A percentile compares a stretch with the other conserved stretches of the same genome.
phyloP scores from a whole-genome alignment of 164 flowering plant species.

The Berberis thunbergii region DNA sequence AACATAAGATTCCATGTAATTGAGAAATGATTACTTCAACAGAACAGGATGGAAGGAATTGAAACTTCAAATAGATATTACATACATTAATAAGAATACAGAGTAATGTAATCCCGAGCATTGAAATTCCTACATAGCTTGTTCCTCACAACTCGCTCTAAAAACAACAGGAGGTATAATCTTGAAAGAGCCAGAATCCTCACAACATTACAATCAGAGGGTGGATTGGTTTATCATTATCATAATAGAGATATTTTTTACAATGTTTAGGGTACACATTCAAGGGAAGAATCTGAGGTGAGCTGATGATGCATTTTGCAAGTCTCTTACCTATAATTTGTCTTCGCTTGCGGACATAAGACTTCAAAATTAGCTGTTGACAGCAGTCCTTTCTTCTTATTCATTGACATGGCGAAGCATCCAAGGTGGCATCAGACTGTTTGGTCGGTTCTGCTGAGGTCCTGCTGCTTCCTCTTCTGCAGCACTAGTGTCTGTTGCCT shows the following conservation, averaged over 20 bases:
- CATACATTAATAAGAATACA: too few relatives aligned
- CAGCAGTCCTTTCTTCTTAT: not conserved
- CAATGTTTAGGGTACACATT: not conserved
- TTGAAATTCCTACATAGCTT: too few relatives aligned
- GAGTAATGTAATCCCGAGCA: too few relatives aligned
- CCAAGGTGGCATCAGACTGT: slow-evolving; percentile 9
- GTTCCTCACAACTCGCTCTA: not conserved
- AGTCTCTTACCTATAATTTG: not conserved
- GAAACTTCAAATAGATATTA: too few relatives aligned
- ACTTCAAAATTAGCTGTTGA: not conserved
- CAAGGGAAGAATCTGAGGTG: not conserved
- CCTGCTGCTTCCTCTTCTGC: not conserved
- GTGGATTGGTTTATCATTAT: not conserved
- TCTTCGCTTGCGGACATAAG: not conserved
- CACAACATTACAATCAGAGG: not conserved
- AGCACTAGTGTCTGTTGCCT: slow-evolving; percentile 5
- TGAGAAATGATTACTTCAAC: too few relatives aligned
- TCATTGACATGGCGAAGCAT: slow-evolving; percentile 8
- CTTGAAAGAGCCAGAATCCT: not conserved
- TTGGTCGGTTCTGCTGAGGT: not conserved
- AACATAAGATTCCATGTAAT: too few relatives aligned
- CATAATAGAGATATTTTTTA: not conserved
- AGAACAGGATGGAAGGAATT: too few relatives aligned
- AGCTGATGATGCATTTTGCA: not conserved
- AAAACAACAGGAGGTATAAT: not conserved